phyloP scores from a whole-genome alignment of 2,329 filamentous ascomycete species.

The Acrodontium crateriforme region DNA sequence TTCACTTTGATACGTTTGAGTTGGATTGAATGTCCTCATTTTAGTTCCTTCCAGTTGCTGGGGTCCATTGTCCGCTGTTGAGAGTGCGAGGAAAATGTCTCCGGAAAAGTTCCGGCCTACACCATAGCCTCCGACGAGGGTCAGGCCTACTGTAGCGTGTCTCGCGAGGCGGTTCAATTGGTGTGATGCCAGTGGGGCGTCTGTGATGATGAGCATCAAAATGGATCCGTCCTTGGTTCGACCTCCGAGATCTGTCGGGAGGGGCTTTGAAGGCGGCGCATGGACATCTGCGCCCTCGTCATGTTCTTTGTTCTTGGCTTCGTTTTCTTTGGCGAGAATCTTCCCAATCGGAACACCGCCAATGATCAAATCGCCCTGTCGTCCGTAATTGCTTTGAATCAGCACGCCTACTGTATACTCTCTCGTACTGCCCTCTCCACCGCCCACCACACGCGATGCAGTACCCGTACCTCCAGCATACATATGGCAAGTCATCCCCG shows the following conservation, averaged over 20 bases:
- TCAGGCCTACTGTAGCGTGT: slow-evolving; percentile 47
- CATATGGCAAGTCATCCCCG: slow-evolving; percentile 52
- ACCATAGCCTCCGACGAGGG: slow-evolving; percentile 47
- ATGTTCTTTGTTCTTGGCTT: slow-evolving; percentile 17
- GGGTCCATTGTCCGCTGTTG: slow-evolving; percentile 32
- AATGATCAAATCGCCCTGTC: slow-evolving; percentile 42
- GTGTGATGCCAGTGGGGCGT: slow-evolving; percentile 44
- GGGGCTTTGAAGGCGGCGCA: not conserved
- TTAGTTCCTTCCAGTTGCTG: slow-evolving; percentile 21
- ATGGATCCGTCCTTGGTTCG: slow-evolving; percentile 46
- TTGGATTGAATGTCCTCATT: no score
- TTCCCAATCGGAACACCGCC: slow-evolving; percentile 48
- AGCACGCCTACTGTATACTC: slow-evolving; percentile 47
- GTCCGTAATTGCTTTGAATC: slow-evolving; percentile 53
- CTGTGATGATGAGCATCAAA: slow-evolving; percentile 46
- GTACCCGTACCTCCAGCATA: slow-evolving; percentile 56
- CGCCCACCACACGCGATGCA: slow-evolving; percentile 42
- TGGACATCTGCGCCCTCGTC: slow-evolving; percentile 7
- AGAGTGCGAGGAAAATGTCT: slow-evolving; percentile 55
- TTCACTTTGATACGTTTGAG: slow-evolving; percentile 31
- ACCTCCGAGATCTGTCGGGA: slow-evolving; percentile 27
- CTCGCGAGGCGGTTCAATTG: slow-evolving; percentile 46
- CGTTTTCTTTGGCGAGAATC: slow-evolving; percentile 36
- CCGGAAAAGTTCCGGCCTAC: slow-evolving; percentile 42
- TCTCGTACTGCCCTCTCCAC: slow-evolving; percentile 25